Evolutionary conservation across 352 stramenopile genomes (phyloP).

Genomic region (Globisporangium cylindrosporum): DNA sequence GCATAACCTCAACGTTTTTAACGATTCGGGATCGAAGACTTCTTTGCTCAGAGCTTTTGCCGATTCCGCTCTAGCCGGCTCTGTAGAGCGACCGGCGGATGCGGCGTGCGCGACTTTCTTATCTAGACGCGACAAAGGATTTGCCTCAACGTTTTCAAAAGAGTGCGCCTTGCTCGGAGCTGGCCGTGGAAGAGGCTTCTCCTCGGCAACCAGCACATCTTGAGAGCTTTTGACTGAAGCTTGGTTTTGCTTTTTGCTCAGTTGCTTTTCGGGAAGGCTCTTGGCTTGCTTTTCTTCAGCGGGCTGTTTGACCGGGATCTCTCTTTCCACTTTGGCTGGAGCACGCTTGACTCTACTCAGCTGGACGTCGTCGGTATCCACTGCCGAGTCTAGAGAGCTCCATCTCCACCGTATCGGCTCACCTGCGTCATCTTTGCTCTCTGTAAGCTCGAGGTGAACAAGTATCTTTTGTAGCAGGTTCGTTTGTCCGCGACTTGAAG

Average conservation of each 20-base stretch:
- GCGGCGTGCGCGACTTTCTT: not conserved
- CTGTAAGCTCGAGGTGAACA: slow-evolving; percentile 10
- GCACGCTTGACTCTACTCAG: not conserved
- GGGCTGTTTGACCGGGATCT: not conserved
- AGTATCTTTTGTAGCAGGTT: slow-evolving; percentile 24
- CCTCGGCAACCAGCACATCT: not conserved
- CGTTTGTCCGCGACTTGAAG: slow-evolving; percentile 16
- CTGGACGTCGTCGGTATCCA: not conserved
- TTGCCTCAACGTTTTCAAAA: not conserved
- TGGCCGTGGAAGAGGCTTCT: not conserved
- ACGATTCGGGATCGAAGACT: not conserved
- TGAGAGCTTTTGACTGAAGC: not conserved
- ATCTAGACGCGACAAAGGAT: not conserved
- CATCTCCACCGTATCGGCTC: slow-evolving; percentile 1
- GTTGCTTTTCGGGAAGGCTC: not conserved
- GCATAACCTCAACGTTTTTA: not conserved
- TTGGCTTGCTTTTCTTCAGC: slow-evolving; percentile 1
- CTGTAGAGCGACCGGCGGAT: not conserved
- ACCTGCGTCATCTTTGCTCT: not conserved
- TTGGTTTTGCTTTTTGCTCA: not conserved
- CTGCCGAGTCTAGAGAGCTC: not conserved
- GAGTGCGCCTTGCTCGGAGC: not conserved
- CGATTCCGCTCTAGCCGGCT: not conserved
- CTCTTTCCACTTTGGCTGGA: not conserved
- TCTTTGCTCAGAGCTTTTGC: not conserved